Conservation (phyloP, 2,329 filamentous ascomycete genomes). For the Aspergillus texensis region DNA sequence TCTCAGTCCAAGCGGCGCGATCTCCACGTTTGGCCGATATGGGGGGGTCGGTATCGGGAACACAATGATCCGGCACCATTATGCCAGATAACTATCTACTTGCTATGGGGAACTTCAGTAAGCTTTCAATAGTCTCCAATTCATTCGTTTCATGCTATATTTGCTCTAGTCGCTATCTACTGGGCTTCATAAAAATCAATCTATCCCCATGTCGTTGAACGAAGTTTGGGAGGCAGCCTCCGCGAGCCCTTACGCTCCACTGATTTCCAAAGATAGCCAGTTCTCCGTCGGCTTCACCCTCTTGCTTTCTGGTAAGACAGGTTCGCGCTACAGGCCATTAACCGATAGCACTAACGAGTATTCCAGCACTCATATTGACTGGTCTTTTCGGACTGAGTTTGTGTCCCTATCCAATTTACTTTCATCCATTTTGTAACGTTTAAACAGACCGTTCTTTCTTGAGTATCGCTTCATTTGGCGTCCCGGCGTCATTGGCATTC, state of each 20-base stretch:
- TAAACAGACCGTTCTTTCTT: slow-evolving; percentile 74
- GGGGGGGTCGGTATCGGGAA: slow-evolving; percentile 24
- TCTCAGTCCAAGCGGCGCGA: slow-evolving; percentile 10
- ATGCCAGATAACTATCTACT: slow-evolving; percentile 24
- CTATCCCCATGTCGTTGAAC: slow-evolving; percentile 65
- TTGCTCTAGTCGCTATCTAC: slow-evolving; percentile 3
- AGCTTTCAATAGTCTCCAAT: slow-evolving; percentile 14
- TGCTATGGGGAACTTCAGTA: slow-evolving; percentile 13
- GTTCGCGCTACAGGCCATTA: not conserved
- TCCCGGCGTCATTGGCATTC: slow-evolving; percentile 85
- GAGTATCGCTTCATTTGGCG: slow-evolving; percentile 74
- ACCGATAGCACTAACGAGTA: slow-evolving; percentile 14
- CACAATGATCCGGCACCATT: slow-evolving; percentile 26
- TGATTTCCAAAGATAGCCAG: slow-evolving; percentile 79
- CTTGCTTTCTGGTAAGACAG: slow-evolving; percentile 62
- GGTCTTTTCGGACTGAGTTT: slow-evolving; percentile 86
- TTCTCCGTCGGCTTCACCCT: slow-evolving; percentile 79
- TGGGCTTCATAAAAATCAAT: slow-evolving; percentile 5
- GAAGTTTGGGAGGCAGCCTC: slow-evolving; percentile 93
- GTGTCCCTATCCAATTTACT: slow-evolving; percentile 27
- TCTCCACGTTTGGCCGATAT: slow-evolving; percentile 22
- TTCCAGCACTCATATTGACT: slow-evolving; percentile 65
- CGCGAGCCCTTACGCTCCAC: slow-evolving; percentile 79
- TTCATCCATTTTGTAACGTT: slow-evolving; percentile 13
- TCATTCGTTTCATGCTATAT: not conserved